phyloP scores from a whole-genome alignment of 192 early-diverging fungal species.

The Borealophlyctis nickersoniae region DNA sequence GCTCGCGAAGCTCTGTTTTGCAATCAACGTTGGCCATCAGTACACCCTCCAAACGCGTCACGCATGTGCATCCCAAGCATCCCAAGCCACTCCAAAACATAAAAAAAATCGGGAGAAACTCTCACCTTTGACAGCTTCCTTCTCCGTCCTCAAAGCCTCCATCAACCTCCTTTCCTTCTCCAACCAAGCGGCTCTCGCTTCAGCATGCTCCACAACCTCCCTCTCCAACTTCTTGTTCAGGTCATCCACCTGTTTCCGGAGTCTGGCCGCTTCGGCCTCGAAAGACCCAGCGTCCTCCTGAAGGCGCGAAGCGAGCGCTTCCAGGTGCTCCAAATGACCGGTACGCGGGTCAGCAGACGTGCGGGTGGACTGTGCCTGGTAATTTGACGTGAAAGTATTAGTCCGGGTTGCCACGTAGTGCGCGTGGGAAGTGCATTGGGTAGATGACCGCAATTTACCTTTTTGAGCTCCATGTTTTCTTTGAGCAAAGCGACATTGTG shows the following conservation, averaged over 20 bases:
- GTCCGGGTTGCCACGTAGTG: no score
- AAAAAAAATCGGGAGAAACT: neutral
- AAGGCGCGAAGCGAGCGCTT: neutral
- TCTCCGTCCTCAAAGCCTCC: neutral
- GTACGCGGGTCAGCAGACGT: no score
- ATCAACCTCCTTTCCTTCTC: neutral
- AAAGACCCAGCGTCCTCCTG: slow-evolving; percentile 1
- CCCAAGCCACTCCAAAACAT: neutral
- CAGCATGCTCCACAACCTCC: slow-evolving; percentile 10
- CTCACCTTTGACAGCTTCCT: neutral
- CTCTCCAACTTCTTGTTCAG: slow-evolving; percentile 5
- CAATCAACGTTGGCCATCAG: neutral
- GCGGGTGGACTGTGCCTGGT: no score
- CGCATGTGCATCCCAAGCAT: no score
- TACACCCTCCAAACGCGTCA: neutral
- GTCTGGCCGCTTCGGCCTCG: slow-evolving; percentile 9
- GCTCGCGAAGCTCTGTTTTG: neutral
- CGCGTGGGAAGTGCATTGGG: neutral
- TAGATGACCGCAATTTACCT: neutral
- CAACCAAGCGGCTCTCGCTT: slow-evolving; percentile 1
- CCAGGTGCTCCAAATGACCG: no score
- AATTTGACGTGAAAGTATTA: no score
- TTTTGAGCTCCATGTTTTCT: neutral
- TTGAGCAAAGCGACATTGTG: neutral
- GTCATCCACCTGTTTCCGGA: slow-evolving; percentile 16